Conservation (phyloP, 2,329 filamentous ascomycete genomes). For the Pseudogymnoascus sp. region DNA sequence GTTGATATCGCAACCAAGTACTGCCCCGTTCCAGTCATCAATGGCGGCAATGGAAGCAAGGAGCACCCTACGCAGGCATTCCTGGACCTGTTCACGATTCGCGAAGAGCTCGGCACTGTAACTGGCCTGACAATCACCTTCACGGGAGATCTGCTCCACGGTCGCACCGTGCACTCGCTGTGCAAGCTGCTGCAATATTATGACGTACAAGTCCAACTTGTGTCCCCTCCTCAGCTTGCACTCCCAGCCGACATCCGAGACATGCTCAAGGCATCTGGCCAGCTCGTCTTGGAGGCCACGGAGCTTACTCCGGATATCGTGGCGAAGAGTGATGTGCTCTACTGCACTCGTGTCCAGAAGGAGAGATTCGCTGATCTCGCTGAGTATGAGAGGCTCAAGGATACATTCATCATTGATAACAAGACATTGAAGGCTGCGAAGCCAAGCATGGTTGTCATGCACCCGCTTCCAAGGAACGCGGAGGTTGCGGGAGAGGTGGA, state of each 20-base stretch:
- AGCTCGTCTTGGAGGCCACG: slow-evolving; percentile 68
- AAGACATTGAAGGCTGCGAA: slow-evolving; percentile 85
- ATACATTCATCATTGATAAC: slow-evolving; percentile 84
- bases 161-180: slow-evolving; percentile 89
- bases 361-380: slow-evolving; percentile 80
- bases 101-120: slow-evolving; percentile 92
- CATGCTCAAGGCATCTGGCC: slow-evolving; percentile 63
- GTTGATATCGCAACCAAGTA: slow-evolving; percentile 79
- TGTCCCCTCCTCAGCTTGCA: slow-evolving; percentile 70
- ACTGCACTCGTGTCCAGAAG: slow-evolving; percentile 95
- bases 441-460: slow-evolving; percentile 87
- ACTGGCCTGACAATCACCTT: slow-evolving; percentile 96
- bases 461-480: slow-evolving; percentile 86
- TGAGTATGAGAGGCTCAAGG: slow-evolving; percentile 82
- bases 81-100: slow-evolving; percentile 95
- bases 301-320: slow-evolving; percentile 81
- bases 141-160: slow-evolving; percentile 84
- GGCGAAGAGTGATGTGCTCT: slow-evolving; percentile 80
- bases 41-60: slow-evolving; percentile 89
- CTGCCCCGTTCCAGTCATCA: slow-evolving; percentile 87
- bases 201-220: slow-evolving; percentile 87
- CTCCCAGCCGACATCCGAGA: slow-evolving; percentile 70
- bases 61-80: slow-evolving; percentile 98
- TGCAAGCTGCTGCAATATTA: slow-evolving; percentile 93
- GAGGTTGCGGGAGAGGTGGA: slow-evolving; percentile 95